phyloP scores from a whole-genome alignment of 1,139 yeast species.

The Suhomyces guaymorum region DNA sequence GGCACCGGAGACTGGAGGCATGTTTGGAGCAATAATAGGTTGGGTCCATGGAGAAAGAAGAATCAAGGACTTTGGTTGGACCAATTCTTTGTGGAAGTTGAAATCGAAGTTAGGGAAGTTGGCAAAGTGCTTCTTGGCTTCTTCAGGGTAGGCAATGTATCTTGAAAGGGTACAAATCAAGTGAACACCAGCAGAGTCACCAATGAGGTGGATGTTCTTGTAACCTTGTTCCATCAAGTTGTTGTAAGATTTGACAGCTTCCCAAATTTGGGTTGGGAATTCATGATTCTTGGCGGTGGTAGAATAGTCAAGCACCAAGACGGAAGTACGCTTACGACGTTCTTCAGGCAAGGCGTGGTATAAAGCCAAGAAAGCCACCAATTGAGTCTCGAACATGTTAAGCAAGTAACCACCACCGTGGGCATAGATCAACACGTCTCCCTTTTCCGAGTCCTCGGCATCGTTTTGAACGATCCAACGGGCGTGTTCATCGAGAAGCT shows the following conservation, averaged over 20 bases:
- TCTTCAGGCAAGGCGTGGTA: slow-evolving; percentile 25
- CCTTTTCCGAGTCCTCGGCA: slow-evolving; percentile 7
- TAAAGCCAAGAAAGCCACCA: slow-evolving; percentile 26
- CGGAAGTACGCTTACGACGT: slow-evolving; percentile 23
- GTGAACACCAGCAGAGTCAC: slow-evolving; percentile 54
- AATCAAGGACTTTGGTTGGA: slow-evolving; percentile 34
- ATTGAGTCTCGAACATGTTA: slow-evolving; percentile 31
- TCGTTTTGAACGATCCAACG: slow-evolving; percentile 20
- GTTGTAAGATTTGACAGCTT: slow-evolving; percentile 31
- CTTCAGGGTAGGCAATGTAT: slow-evolving; percentile 35
- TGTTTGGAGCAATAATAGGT: slow-evolving; percentile 23
- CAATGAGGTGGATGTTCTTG: slow-evolving; percentile 36
- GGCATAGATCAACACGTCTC: slow-evolving; percentile 13
- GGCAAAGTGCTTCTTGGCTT: slow-evolving; percentile 23
- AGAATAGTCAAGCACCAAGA: slow-evolving; percentile 43
- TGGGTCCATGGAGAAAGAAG: slow-evolving; percentile 50
- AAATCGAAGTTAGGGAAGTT: slow-evolving; percentile 24
- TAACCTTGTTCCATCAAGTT: slow-evolving; percentile 31
- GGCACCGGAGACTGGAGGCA: slow-evolving; percentile 24
- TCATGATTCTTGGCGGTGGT: slow-evolving; percentile 28
- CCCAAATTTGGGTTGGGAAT: slow-evolving; percentile 45
- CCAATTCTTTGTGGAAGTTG: slow-evolving; percentile 16
- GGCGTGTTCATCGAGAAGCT: slow-evolving; percentile 14
- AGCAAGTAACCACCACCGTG: slow-evolving; percentile 51
- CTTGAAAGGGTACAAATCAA: slow-evolving; percentile 36